Evolutionary conservation across 495 filamentous ascomycete genomes (phyloP).

Genomic region (Penicillium malachiteum): DNA sequence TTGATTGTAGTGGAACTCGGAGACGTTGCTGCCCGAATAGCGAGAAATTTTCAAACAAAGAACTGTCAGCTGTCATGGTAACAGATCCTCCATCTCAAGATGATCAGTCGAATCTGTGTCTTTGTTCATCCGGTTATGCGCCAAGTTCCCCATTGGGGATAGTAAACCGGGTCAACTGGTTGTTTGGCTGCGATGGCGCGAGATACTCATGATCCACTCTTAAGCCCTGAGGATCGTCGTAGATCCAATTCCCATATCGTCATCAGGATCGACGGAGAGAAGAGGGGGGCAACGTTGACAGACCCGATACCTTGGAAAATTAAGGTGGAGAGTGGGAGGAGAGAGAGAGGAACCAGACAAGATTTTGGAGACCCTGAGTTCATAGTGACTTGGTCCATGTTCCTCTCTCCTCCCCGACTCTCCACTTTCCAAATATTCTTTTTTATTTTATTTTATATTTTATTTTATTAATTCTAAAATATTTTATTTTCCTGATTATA

Average conservation of each 20-base stretch:
- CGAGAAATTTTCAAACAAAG: background rate
- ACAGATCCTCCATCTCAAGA: slow-evolving; percentile 1
- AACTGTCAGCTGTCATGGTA: slow-evolving; percentile 16
- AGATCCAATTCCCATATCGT: slow-evolving; percentile 21
- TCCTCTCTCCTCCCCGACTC: background rate
- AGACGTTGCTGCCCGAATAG: too few species aligned
- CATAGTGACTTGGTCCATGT: background rate
- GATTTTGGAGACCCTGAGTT: background rate
- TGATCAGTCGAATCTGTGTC: slow-evolving; percentile 23
- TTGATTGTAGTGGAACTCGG: background rate
- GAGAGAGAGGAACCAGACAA: background rate
- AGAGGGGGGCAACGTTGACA: background rate
- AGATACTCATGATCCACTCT: slow-evolving; percentile 21
- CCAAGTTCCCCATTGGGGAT: slow-evolving; percentile 23
- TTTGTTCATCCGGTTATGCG: slow-evolving; percentile 19
- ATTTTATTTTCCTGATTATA: background rate
- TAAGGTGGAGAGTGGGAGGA: slow-evolving; percentile 8
- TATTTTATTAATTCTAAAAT: background rate
- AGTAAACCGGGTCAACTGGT: background rate
- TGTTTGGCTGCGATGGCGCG: slow-evolving; percentile 9
- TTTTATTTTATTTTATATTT: slow-evolving; percentile 1
- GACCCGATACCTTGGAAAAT: slow-evolving; percentile 18
- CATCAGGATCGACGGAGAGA: slow-evolving; percentile 7
- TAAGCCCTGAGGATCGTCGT: slow-evolving; percentile 13
- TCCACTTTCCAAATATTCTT: background rate